phyloP scores from a whole-genome alignment of 768 basidiomycete species.

The Roridomyces roridus region DNA sequence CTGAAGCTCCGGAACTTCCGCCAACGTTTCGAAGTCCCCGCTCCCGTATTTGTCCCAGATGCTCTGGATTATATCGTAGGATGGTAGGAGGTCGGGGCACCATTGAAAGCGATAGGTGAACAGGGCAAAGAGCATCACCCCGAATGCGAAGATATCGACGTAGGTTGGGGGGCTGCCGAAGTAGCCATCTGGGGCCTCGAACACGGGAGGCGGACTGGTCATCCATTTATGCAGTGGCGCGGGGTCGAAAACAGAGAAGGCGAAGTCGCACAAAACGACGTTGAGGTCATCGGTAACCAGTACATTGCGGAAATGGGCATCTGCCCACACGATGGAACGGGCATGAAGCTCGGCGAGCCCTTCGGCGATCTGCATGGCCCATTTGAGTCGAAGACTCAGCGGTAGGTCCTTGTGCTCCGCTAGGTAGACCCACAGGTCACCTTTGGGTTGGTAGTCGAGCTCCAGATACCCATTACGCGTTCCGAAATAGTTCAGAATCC shows the following conservation, averaged over 20 bases:
- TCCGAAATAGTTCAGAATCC: neutral
- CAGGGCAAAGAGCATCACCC: slow-evolving; percentile 21
- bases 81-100: neutral
- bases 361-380: slow-evolving; percentile 21
- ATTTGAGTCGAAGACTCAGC: slow-evolving; percentile 2
- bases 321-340: slow-evolving; percentile 15
- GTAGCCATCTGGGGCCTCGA: neutral
- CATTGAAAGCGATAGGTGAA: slow-evolving; percentile 17
- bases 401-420: neutral
- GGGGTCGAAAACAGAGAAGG: slow-evolving; percentile 3
- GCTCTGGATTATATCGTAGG: neutral
- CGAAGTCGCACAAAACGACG: slow-evolving; percentile 15
- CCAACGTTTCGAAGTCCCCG: neutral
- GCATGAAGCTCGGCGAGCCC: slow-evolving; percentile 21
- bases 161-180: slow-evolving; percentile 1
- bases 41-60: neutral
- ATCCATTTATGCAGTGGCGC: slow-evolving; percentile 4
- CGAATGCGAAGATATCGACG: slow-evolving; percentile 20
- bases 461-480: neutral
- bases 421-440: slow-evolving; percentile 18
- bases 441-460: slow-evolving; percentile 4
- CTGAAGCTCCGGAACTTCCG: neutral
- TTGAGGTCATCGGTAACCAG: slow-evolving; percentile 26
- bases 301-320: slow-evolving; percentile 21
- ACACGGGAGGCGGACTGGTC: slow-evolving; percentile 11